A percentile compares a stretch with the other conserved stretches of the same genome.
Evolutionary conservation across 352 stramenopile genomes (phyloP).

Genomic region (Phytophthora chlamydospora): DNA sequence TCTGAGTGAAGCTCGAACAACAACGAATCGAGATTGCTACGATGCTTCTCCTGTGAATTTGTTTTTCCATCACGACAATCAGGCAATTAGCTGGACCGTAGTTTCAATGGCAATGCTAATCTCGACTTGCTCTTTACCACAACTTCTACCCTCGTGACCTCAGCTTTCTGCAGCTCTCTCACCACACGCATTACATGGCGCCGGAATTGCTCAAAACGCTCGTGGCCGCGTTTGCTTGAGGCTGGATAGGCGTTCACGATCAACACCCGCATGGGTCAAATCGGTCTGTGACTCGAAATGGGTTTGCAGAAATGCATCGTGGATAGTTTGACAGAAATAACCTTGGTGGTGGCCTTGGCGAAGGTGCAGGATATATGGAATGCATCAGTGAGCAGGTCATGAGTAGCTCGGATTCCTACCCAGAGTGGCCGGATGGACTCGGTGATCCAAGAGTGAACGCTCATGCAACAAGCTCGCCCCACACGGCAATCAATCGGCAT

Average conservation of each 20-base stretch:
- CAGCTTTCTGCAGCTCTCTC: constrained; percentile 59
- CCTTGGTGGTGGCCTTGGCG: not conserved
- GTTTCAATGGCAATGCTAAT: not conserved
- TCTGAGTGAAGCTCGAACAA: constrained; percentile 82
- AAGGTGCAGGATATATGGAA: no score
- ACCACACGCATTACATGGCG: constrained; percentile 55
- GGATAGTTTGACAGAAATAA: constrained; percentile 7
- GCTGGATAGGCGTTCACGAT: constrained; percentile 71
- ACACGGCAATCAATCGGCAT: constrained; percentile 25
- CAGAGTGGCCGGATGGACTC: constrained; percentile 65
- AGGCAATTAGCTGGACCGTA: constrained; percentile 8
- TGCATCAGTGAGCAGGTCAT: constrained; percentile 3
- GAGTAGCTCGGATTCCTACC: constrained; percentile 43
- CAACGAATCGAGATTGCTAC: constrained; percentile 71
- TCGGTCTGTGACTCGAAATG: constrained; percentile 7
- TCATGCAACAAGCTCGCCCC: constrained; percentile 7
- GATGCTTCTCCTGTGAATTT: constrained; percentile 55
- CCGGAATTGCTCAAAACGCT: constrained; percentile 60
- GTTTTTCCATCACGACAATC: not conserved
- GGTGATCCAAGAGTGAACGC: constrained; percentile 49
- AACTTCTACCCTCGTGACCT: constrained; percentile 69
- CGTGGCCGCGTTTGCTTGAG: constrained; percentile 44
- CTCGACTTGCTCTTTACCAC: constrained; percentile 42
- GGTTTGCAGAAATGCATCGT: not conserved
- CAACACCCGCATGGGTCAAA: constrained; percentile 64